Conservation (phyloP, 176 grass and related monocot species). For the Phoenix dactylifera region DNA sequence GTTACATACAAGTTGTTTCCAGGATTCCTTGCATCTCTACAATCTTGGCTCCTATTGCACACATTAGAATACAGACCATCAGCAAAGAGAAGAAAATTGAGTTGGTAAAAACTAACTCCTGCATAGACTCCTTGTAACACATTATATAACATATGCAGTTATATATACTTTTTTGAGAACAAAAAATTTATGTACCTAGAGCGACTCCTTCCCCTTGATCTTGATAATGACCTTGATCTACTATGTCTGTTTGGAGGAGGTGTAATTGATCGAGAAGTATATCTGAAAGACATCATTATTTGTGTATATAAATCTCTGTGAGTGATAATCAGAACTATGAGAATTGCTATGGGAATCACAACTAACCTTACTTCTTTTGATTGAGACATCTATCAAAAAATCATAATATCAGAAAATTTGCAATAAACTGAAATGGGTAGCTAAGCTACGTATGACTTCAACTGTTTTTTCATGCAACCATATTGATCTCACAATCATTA, state of each 20-base stretch:
- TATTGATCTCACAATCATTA: too few species aligned
- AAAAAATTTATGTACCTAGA: conserved; percentile 52
- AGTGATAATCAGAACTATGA: background rate
- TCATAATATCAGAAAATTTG: conserved; percentile 19
- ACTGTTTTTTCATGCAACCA: too few species aligned
- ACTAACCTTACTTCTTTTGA: conserved; percentile 92
- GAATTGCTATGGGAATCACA: conserved; percentile 5
- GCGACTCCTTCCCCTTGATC: conserved; percentile 70
- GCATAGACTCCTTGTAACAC: background rate
- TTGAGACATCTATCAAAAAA: conserved; percentile 60
- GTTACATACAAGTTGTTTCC: conserved; percentile 96
- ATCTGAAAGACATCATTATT: conserved; percentile 29
- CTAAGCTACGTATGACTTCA: too few species aligned
- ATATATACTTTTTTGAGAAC: background rate
- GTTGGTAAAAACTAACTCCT: background rate
- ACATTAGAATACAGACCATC: conserved; percentile 9
- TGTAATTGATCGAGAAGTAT: conserved; percentile 88
- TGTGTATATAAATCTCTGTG: background rate
- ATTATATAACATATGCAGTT: background rate
- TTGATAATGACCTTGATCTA: conserved; percentile 23
- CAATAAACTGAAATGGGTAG: background rate
- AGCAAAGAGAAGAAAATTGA: background rate
- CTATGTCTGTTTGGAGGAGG: conserved; percentile 50
- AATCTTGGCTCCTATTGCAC: conserved; percentile 44
- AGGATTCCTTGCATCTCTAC: conserved; percentile 41